Percentiles rank a stretch among this genome's conserved stretches.
phyloP scores from a whole-genome alignment of 2,329 filamentous ascomycete species.

The Ceratocystis huliohia region DNA sequence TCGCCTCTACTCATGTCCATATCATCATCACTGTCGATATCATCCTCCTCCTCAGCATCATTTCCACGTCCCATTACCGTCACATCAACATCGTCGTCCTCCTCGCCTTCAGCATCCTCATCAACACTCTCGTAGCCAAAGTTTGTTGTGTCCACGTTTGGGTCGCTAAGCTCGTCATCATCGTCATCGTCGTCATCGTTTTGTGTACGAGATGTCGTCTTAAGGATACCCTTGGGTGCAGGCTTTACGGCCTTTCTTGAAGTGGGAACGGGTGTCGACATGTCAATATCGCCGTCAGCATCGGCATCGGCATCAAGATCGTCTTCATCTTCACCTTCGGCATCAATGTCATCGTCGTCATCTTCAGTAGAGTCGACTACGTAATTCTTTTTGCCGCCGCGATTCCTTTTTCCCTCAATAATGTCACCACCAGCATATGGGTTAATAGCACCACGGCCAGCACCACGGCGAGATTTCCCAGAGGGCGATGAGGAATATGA shows the following conservation, averaged over 20 bases:
- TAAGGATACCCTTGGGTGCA: slow-evolving; percentile 22
- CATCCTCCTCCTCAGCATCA: slow-evolving; percentile 31
- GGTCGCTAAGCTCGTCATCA: slow-evolving; percentile 45
- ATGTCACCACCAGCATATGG: slow-evolving; percentile 33
- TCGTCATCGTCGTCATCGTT: slow-evolving; percentile 33
- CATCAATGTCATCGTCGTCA: slow-evolving; percentile 33
- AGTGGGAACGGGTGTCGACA: slow-evolving; percentile 30
- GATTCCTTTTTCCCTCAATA: slow-evolving; percentile 39
- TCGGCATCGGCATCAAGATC: slow-evolving; percentile 30
- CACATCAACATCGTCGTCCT: slow-evolving; percentile 29
- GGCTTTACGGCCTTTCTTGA: slow-evolving; percentile 21
- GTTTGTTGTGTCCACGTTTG: slow-evolving; percentile 35
- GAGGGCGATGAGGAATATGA: slow-evolving; percentile 14
- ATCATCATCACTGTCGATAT: slow-evolving; percentile 32
- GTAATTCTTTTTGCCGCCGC: slow-evolving; percentile 46
- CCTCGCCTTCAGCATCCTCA: slow-evolving; percentile 38
- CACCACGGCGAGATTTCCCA: slow-evolving; percentile 33
- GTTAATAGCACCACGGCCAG: slow-evolving; percentile 3
- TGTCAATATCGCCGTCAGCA: slow-evolving; percentile 38
- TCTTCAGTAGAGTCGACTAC: slow-evolving; percentile 44
- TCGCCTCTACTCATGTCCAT: slow-evolving; percentile 36
- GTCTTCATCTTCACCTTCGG: slow-evolving; percentile 30
- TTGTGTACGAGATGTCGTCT: slow-evolving; percentile 24
- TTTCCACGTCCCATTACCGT: slow-evolving; percentile 25
- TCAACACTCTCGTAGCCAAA: slow-evolving; percentile 36